Evolutionary conservation across 441 rosid species (phyloP).

Genomic region (Biscutella auriculata): DNA sequence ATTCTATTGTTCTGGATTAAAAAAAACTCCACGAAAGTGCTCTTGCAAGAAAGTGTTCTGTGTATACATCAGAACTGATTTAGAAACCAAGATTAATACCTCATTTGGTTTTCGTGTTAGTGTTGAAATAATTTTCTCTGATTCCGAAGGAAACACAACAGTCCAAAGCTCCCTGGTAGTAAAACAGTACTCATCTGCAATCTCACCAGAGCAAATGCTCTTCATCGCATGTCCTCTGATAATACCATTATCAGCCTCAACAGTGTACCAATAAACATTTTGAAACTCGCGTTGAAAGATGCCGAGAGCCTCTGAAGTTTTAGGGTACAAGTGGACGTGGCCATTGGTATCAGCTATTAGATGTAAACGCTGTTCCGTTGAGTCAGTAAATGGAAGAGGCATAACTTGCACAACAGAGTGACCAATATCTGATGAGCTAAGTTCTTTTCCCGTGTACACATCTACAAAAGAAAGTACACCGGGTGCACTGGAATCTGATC

Average conservation of each 20-base stretch:
- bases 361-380: slow-evolving; percentile 83
- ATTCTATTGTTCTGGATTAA: neutral
- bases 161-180: slow-evolving; percentile 78
- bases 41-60: no score
- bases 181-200: slow-evolving; percentile 65
- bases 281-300: slow-evolving; percentile 60
- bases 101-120: slow-evolving; percentile 65
- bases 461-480: slow-evolving; percentile 81
- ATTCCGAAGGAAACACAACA: slow-evolving; percentile 71
- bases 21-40: neutral
- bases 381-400: slow-evolving; percentile 78
- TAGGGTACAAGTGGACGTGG: slow-evolving; percentile 79
- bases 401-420: slow-evolving; percentile 76
- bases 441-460: slow-evolving; percentile 76
- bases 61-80: no score
- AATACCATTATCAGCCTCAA: slow-evolving; percentile 54
- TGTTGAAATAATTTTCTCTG: slow-evolving; percentile 77
- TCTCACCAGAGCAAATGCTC: slow-evolving; percentile 42
- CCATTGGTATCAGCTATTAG: slow-evolving; percentile 56
- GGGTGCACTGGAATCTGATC: slow-evolving; percentile 41
- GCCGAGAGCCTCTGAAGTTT: slow-evolving; percentile 54
- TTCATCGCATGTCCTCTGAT: slow-evolving; percentile 73
- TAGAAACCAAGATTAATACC: slow-evolving; percentile 36
- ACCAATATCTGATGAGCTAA: slow-evolving; percentile 38
- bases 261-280: slow-evolving; percentile 85